Percentiles rank a stretch among this genome's conserved stretches.
Conservation (phyloP, 768 basidiomycete species). For the Suillus fuscotomentosus region DNA sequence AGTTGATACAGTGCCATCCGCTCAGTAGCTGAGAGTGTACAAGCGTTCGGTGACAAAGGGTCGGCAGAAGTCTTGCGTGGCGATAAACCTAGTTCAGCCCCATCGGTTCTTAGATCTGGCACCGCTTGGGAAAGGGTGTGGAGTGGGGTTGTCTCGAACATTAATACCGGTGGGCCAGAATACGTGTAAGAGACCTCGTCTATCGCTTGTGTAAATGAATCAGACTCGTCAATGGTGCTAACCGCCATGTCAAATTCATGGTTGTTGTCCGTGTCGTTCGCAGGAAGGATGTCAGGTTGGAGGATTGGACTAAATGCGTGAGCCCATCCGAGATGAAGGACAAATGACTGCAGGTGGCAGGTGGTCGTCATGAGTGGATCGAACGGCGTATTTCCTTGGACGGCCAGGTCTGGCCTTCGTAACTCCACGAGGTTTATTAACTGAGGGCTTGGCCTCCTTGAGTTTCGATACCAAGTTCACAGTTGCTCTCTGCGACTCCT, state of each 20-base stretch:
- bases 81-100: conserved; percentile 4
- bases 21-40: conserved; percentile 40
- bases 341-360: conserved; percentile 4
- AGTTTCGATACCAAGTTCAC: conserved; percentile 1
- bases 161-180: conserved; percentile 22
- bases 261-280: conserved; percentile 8
- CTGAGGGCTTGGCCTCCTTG: neutral
- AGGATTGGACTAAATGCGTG: conserved; percentile 29
- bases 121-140: conserved; percentile 2
- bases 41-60: conserved; percentile 1
- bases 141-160: conserved; percentile 19
- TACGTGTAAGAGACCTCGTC: conserved; percentile 29
- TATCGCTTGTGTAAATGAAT: conserved; percentile 26
- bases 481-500: conserved; percentile 9
- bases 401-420: conserved; percentile 31
- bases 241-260: conserved; percentile 15
- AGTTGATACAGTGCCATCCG: conserved; percentile 51
- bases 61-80: neutral
- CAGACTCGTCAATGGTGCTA: conserved; percentile 24
- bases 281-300: conserved; percentile 3
- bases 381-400: conserved; percentile 19
- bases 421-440: conserved; percentile 25
- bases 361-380: conserved; percentile 8
- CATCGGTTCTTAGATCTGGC: conserved; percentile 1
- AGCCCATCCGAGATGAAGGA: conserved; percentile 15